Evolutionary conservation across 441 rosid species (phyloP).

Genomic region (Gossypium schwendimanii): DNA sequence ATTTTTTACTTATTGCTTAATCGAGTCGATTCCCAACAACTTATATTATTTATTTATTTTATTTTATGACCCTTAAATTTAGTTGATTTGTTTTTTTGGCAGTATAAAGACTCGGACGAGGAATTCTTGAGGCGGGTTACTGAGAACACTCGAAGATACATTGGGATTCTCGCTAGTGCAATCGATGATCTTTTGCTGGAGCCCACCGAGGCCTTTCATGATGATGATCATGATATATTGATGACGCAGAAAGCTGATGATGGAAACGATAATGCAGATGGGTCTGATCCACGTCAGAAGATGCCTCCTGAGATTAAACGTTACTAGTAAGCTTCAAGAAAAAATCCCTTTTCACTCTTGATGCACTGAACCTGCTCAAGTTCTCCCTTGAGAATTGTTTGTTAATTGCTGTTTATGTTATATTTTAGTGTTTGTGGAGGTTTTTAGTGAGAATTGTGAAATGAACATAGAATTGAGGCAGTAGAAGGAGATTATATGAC

Average conservation of each 20-base stretch:
- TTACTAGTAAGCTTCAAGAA: constrained; percentile 54
- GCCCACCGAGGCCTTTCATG: constrained; percentile 79
- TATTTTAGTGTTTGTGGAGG: too few species aligned
- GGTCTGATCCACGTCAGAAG: constrained; percentile 58
- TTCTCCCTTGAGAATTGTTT: too few species aligned
- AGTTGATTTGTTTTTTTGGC: background rate
- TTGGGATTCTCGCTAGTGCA: constrained; percentile 62
- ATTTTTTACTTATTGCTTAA: too few species aligned
- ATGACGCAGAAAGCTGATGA: constrained; percentile 87
- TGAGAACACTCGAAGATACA: constrained; percentile 73
- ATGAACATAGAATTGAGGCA: too few species aligned
- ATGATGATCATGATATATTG: constrained; percentile 81
- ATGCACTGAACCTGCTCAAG: too few species aligned
- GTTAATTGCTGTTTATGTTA: too few species aligned
- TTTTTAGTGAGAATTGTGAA: too few species aligned
- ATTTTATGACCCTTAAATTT: too few species aligned
- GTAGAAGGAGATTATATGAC: too few species aligned
- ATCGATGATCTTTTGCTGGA: constrained; percentile 76
- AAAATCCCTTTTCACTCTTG: too few species aligned
- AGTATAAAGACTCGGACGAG: constrained; percentile 64
- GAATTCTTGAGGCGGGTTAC: constrained; percentile 65
- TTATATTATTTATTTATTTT: too few species aligned
- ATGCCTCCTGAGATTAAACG: constrained; percentile 86
- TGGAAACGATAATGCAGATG: constrained; percentile 44
- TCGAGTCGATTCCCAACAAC: too few species aligned